A percentile compares a stretch with the other conserved stretches of the same genome.
These are phyloP conservation scores for Populus tomentosa DNA, from an alignment of 441 rosid species.

Conservation along the genomic window DNA sequence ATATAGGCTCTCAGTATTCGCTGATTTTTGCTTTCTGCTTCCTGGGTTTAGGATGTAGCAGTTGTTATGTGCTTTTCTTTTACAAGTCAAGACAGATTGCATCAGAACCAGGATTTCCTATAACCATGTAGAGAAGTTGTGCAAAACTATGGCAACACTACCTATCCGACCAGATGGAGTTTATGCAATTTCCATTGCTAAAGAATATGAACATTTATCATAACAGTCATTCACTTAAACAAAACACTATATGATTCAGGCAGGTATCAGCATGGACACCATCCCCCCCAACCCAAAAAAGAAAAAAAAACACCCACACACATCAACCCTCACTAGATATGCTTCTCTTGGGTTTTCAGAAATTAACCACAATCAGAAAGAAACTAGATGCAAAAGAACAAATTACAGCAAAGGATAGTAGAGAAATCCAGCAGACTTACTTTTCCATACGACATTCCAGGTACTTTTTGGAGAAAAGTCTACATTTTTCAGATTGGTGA, in stretches of 20 bases:
- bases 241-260: neutral
- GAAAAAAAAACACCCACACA: neutral
- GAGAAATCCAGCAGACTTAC: slow-evolving; percentile 33
- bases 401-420: neutral
- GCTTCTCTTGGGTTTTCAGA: neutral
- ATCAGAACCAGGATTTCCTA: neutral
- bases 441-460: slow-evolving; percentile 86
- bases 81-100: too few relatives aligned
- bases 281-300: neutral
- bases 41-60: neutral
- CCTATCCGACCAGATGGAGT: too few relatives aligned
- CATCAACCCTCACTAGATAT: neutral
- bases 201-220: neutral
- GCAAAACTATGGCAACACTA: too few relatives aligned
- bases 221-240: too few relatives aligned
- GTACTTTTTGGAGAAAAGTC: slow-evolving; percentile 62
- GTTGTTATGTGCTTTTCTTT: neutral
- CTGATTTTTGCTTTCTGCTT: neutral
- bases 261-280: neutral
- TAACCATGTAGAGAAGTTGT: neutral
- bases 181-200: neutral
- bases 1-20: neutral
- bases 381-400: neutral
- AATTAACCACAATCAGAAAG: neutral
- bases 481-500: slow-evolving; percentile 72